Base-by-base conservation (phyloP, 371 early-diverging fungal species). In the Polyrhizophydium stewartii region DNA sequence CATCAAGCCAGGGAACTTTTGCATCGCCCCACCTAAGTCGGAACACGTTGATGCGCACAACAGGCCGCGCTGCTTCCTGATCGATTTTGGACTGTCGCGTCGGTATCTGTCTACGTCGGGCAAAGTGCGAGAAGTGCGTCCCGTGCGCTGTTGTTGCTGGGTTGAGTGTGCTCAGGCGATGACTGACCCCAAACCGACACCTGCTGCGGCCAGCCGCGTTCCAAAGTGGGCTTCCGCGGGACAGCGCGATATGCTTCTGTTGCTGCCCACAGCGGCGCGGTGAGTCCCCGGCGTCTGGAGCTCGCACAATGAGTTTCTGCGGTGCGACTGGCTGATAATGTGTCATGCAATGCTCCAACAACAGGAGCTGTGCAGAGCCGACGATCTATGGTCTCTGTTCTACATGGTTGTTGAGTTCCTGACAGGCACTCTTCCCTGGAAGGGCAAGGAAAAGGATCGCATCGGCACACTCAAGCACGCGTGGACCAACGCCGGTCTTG, bases 301-400 rank as follows among this genome's bases (percentile, higher is more conserved):
- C 7, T 21, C 12, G 30, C 50, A 49, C 21, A 6, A 25, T 49
- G 24, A 21, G 19, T 10, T 7, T 21, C 10, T 21, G 6, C 30
- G 9, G 30, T 17, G 35, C 7, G 6, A 10, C n/a, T 50, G 19
- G 5, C 53, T 31, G 40, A 10, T 19, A 40, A 19, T 40, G 10
- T 40, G 40, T 40, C 40, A 9, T 6, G 17, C 13, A 5, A 51
- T 63, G 40, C 43, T 57, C n/a, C 40, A 33, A 56, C 16, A 33
- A 21, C 64, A 71, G 67, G 84, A 89, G 22, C 74, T 85, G 13
- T 76, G 83, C 30, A 74, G 87, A 41, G 82, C 78, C 45, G 89
- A 89, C 64, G 89, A 89, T 70, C 61, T 89, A n/a, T 87, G 87
- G 82, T 77, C 82, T 24, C 69, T 87, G 16, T 85, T 85, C n/a